Evolutionary conservation across 225 moss, liverwort and hornwort species (phyloP).

Genomic region (Bryoerythrophyllum caledonicum): DNA sequence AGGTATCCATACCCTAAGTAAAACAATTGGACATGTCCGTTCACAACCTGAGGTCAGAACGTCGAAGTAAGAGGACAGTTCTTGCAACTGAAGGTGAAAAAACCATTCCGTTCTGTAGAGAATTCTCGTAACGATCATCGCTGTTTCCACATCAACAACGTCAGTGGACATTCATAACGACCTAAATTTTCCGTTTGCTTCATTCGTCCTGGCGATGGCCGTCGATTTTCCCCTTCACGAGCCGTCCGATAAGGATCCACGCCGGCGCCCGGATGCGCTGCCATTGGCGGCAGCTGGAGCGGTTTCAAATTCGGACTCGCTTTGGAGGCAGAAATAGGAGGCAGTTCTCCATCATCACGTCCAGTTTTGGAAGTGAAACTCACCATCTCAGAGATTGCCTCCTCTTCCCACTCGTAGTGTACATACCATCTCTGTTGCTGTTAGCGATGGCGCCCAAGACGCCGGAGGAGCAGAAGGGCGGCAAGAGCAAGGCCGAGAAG

Average conservation of each 20-base stretch:
- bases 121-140: too few relatives aligned
- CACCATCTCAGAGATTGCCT: too few relatives aligned
- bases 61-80: too few relatives aligned
- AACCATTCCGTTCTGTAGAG: too few relatives aligned
- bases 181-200: too few relatives aligned
- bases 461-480: background rate
- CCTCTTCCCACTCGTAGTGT: too few relatives aligned
- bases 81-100: too few relatives aligned
- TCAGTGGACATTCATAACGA: background rate
- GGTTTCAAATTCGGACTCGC: background rate
- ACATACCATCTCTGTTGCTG: background rate
- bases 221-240: background rate
- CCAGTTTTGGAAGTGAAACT: background rate
- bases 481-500: conserved; percentile 21
- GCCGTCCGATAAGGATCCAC: conserved; percentile 11
- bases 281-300: conserved; percentile 13
- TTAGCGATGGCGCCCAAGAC: background rate
- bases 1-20: too few relatives aligned
- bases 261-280: background rate
- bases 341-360: too few relatives aligned
- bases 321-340: background rate
- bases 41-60: too few relatives aligned
- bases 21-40: too few relatives aligned
- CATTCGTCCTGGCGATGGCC: background rate
- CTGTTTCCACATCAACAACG: too few relatives aligned